These are phyloP conservation scores for Vigna hirtella DNA, from an alignment of 306 rosid genomes.

Conservation along the genomic window DNA sequence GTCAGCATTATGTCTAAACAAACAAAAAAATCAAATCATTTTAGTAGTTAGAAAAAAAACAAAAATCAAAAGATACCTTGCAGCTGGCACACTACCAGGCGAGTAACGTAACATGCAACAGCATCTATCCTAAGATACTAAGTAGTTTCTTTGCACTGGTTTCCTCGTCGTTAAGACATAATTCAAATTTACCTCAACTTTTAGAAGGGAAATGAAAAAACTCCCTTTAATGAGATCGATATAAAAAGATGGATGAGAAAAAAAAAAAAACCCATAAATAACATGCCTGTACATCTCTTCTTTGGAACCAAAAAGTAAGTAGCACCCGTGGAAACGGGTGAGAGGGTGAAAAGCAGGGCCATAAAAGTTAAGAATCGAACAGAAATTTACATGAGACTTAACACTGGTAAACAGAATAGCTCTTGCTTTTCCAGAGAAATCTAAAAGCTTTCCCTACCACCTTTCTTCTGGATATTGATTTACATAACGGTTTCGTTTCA, in stretches of 20 bases:
- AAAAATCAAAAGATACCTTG: constrained; percentile 3
- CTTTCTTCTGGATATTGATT: constrained; percentile 73
- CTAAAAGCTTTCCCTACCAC: constrained; percentile 71
- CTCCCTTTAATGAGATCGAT: constrained; percentile 31
- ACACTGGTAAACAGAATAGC: constrained; percentile 81
- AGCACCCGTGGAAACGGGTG: constrained; percentile 48
- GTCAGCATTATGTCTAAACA: not conserved
- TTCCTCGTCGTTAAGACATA: not conserved
- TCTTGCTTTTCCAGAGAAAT: constrained; percentile 78
- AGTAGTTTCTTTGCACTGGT: not conserved
- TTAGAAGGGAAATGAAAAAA: constrained; percentile 4
- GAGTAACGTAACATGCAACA: not conserved
- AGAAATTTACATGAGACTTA: constrained; percentile 59
- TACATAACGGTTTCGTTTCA: constrained; percentile 66
- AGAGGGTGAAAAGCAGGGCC: constrained; percentile 19
- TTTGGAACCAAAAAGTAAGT: constrained; percentile 37
- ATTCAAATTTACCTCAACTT: constrained; percentile 24
- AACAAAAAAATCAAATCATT: not conserved
- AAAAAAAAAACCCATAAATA: constrained; percentile 56
- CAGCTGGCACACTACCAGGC: not conserved
- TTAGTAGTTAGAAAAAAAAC: not conserved
- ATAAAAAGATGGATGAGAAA: constrained; percentile 33
- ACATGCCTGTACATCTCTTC: constrained; percentile 76
- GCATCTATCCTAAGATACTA: not conserved
- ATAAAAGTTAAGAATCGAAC: constrained; percentile 46